phyloP scores from a whole-genome alignment of 1,284 basidiomycete genomes.

The Meripilus lineatus region DNA sequence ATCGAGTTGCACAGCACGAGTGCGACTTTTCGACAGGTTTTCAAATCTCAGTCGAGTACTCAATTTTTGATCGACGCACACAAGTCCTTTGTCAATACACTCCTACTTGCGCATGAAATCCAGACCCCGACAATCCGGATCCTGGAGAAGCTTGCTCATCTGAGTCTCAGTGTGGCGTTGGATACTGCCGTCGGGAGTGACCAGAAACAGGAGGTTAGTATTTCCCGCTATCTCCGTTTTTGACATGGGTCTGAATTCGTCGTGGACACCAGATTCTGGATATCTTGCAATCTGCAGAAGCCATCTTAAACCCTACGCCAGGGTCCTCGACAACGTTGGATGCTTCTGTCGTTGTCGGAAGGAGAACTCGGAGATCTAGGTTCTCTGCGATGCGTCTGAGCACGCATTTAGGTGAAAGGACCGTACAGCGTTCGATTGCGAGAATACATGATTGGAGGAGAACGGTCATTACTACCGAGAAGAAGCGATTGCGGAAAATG shows the following conservation, averaged over 20 bases:
- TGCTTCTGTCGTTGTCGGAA: constrained; percentile 43
- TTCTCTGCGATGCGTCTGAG: constrained; percentile 52
- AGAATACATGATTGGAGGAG: constrained; percentile 69
- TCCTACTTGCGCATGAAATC: constrained; percentile 31
- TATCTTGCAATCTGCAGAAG: constrained; percentile 49
- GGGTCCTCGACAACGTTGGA: constrained; percentile 47
- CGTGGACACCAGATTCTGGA: constrained; percentile 46
- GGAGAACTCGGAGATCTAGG: constrained; percentile 45
- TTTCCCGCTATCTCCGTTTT: not conserved
- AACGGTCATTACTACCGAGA: constrained; percentile 59
- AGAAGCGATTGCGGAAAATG: constrained; percentile 64
- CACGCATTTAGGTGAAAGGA: constrained; percentile 56
- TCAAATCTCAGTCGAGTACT: constrained; percentile 64
- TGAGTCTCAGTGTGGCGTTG: constrained; percentile 60
- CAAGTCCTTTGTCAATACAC: constrained; percentile 45
- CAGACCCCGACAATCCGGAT: constrained; percentile 46
- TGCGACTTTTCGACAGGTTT: constrained; percentile 61
- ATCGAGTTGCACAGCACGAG: constrained; percentile 59
- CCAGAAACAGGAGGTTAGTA: constrained; percentile 63
- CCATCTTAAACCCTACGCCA: constrained; percentile 41
- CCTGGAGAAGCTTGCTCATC: constrained; percentile 62
- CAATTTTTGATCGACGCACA: constrained; percentile 62
- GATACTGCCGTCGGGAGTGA: constrained; percentile 51
- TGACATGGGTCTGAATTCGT: not conserved
- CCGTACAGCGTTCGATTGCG: constrained; percentile 53